Evolutionary conservation across 768 basidiomycete genomes (phyloP).

Genomic region (Panellus pusillus): DNA sequence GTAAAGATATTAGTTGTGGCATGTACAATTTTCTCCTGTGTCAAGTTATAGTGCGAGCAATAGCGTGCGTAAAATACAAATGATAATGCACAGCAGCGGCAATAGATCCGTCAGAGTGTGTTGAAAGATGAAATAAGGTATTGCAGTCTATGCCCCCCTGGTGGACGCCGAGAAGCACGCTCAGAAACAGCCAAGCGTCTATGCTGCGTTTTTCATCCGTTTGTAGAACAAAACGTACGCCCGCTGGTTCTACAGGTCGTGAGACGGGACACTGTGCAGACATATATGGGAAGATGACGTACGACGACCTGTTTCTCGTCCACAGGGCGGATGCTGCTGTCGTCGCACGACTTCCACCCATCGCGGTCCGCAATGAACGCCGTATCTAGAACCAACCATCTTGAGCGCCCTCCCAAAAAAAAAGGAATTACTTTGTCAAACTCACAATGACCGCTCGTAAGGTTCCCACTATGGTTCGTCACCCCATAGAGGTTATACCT

Average conservation of each 20-base stretch:
- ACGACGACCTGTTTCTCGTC: constrained; percentile 85
- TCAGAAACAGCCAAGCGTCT: not conserved
- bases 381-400: constrained; percentile 62
- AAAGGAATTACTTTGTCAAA: constrained; percentile 10
- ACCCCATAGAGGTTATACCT: constrained; percentile 93
- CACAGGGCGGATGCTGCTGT: constrained; percentile 77
- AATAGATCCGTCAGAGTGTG: constrained; percentile 24
- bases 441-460: constrained; percentile 96
- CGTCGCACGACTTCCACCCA: constrained; percentile 93
- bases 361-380: constrained; percentile 86
- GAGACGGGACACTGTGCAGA: not conserved
- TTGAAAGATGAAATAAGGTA: constrained; percentile 28
- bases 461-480: constrained; percentile 92
- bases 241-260: constrained; percentile 42
- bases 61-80: constrained; percentile 33
- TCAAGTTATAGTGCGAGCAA: constrained; percentile 28
- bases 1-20: constrained; percentile 37
- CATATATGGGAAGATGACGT: constrained; percentile 34
- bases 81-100: constrained; percentile 24
- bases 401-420: constrained; percentile 3
- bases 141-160: constrained; percentile 36
- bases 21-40: constrained; percentile 14
- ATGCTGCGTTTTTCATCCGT: constrained; percentile 39
- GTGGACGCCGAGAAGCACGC: not conserved
- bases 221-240: constrained; percentile 87